Evolutionary conservation across 371 early-diverging fungal genomes (phyloP), one percentile per base, ranked within the genome.

Genomic region (Apophysomyces elegans): DNA sequence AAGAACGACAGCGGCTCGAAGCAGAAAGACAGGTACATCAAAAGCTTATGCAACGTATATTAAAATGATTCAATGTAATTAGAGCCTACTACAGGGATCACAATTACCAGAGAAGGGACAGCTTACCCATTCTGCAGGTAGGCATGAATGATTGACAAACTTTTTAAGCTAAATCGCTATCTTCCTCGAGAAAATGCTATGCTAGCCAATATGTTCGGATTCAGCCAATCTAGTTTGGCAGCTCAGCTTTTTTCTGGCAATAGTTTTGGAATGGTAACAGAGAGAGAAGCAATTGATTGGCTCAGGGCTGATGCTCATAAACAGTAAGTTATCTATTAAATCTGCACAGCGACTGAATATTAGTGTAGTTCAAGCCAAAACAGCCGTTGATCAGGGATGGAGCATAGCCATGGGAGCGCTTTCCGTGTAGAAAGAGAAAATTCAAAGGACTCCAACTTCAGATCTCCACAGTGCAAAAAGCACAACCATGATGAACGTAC

Each of bases 251-350:
- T 50, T 21, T 50, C 54, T 5, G 54, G 54, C 36, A 54, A 57
- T 35, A 50, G 56, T 37, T 64, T 64, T 62, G 37, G 64, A 18
- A 57, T 65, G 44, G 65, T 77, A 8, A 68, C 76, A 12, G 79
- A 79, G 45, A 69, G 76, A 67, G 79, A 79, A 37, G 79, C 79
- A 4, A 74, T 79, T 18, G 68, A 66, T 14, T 79, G 79, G 79
- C 37, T 79, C 50, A 62, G 66, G 54, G 61, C 61, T 7, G 61
- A 61, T 61, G 61, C 41, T 37, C 21, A 41, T 41, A 41, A 41
- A 41, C 38, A 59, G 43, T 38, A 59, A 59, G 43, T 5, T 59
- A 13, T 3, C 14, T 59, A 37, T 3, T 14, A 11, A 1, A 16
- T 59, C 18, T 21, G 16, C 7, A 14, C 9, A 59, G 11, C n/a